A percentile compares a stretch with the other conserved stretches of the same genome.
Evolutionary conservation across 495 filamentous ascomycete genomes (phyloP).

Genomic region (Xylaria cubensis): DNA sequence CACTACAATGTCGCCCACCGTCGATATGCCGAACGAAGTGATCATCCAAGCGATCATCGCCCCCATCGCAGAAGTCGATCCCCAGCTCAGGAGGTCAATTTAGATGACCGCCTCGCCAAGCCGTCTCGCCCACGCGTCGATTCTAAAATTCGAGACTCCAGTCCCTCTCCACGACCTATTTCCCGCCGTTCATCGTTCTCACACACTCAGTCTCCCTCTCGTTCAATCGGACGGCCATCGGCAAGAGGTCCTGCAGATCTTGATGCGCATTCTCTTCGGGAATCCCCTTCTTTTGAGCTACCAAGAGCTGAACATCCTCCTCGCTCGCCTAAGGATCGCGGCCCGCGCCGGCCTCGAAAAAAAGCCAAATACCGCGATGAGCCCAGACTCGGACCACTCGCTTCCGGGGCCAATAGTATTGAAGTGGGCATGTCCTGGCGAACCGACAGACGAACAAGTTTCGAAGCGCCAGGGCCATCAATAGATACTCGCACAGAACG

Average conservation of each 20-base stretch:
- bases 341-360: constrained; percentile 39
- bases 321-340: constrained; percentile 39
- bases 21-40: constrained; percentile 34
- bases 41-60: constrained; percentile 29
- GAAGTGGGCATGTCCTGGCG: constrained; percentile 54
- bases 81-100: constrained; percentile 34
- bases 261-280: constrained; percentile 45
- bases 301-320: constrained; percentile 40
- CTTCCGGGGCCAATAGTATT: constrained; percentile 55
- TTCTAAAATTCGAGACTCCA: constrained; percentile 35
- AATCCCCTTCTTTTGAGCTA: constrained; percentile 40
- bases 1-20: constrained; percentile 31
- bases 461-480: constrained; percentile 33
- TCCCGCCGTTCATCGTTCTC: constrained; percentile 48
- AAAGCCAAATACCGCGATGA: constrained; percentile 47
- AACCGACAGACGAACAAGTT: constrained; percentile 48
- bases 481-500: constrained; percentile 21
- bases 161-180: constrained; percentile 34
- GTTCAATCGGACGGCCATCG: constrained; percentile 41
- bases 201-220: constrained; percentile 43
- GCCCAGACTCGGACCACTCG: constrained; percentile 40
- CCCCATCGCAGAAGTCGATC: constrained; percentile 43
- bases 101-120: constrained; percentile 27
- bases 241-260: constrained; percentile 44
- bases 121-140: constrained; percentile 30